Conservation (phyloP, 257 asterid species). For the Catharanthus roseus region DNA sequence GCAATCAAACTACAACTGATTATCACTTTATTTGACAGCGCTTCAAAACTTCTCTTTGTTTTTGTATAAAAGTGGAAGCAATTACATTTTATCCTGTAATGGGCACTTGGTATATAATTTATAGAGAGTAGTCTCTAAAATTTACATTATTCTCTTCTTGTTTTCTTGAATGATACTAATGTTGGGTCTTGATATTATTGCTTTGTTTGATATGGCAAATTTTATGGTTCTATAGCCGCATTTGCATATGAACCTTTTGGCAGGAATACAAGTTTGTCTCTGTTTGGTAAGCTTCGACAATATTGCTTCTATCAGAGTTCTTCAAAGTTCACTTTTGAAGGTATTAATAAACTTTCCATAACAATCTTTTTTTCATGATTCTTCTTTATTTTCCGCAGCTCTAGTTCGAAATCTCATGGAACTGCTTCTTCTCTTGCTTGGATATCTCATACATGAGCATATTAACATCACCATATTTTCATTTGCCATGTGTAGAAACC, state of each 20-base stretch:
- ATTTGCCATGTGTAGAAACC: too few relatives aligned
- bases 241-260: background rate
- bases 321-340: too few relatives aligned
- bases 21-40: too few relatives aligned
- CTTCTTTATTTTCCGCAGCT: too few relatives aligned
- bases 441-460: background rate
- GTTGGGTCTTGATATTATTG: background rate
- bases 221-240: background rate
- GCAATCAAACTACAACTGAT: background rate
- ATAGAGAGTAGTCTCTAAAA: too few relatives aligned
- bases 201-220: background rate
- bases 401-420: too few relatives aligned
- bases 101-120: background rate
- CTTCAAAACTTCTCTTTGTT: background rate
- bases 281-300: background rate
- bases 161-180: background rate
- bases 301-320: background rate
- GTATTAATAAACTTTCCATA: background rate
- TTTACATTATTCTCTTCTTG: background rate
- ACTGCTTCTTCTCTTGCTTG: background rate
- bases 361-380: background rate
- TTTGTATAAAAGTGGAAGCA: background rate
- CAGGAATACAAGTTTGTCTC: conserved; percentile 1
- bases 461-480: too few relatives aligned
- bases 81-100: background rate